A percentile compares a stretch with the other conserved stretches of the same genome.
Conservation (phyloP, 768 basidiomycete species). For the Cubamyces sp. region DNA sequence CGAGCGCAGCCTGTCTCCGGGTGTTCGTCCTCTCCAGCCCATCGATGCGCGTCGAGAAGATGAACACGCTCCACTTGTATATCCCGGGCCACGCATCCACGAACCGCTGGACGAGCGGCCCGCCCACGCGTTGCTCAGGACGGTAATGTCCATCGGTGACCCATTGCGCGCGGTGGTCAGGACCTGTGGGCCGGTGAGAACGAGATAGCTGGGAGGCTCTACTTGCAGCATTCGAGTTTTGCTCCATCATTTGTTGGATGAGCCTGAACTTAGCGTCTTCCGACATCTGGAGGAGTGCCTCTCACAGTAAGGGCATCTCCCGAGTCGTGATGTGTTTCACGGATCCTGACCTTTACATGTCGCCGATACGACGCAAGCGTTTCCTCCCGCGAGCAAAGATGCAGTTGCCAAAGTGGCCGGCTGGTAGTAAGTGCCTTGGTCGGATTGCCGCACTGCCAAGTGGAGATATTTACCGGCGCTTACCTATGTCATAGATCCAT, state of each 20-base stretch:
- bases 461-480: too few relatives aligned
- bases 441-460: too few relatives aligned
- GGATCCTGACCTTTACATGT: too few relatives aligned
- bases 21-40: conserved; percentile 21
- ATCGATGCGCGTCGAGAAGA: conserved; percentile 36
- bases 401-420: too few relatives aligned
- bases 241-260: neutral
- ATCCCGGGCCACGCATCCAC: conserved; percentile 40
- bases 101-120: conserved; percentile 30
- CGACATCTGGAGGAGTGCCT: neutral
- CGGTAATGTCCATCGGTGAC: conserved; percentile 18
- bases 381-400: too few relatives aligned
- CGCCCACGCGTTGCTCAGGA: conserved; percentile 36
- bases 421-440: too few relatives aligned
- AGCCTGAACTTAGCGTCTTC: conserved; percentile 7
- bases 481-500: too few relatives aligned
- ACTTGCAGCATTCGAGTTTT: conserved; percentile 13
- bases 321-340: too few relatives aligned
- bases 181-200: conserved; percentile 14
- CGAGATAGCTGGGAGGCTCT: neutral
- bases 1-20: conserved; percentile 31
- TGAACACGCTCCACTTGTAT: conserved; percentile 43
- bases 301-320: too few relatives aligned
- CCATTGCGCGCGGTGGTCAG: conserved; percentile 26
- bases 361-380: too few relatives aligned